Evolutionary conservation across 306 rosid genomes (phyloP).

Genomic region (Vigna radiata): DNA sequence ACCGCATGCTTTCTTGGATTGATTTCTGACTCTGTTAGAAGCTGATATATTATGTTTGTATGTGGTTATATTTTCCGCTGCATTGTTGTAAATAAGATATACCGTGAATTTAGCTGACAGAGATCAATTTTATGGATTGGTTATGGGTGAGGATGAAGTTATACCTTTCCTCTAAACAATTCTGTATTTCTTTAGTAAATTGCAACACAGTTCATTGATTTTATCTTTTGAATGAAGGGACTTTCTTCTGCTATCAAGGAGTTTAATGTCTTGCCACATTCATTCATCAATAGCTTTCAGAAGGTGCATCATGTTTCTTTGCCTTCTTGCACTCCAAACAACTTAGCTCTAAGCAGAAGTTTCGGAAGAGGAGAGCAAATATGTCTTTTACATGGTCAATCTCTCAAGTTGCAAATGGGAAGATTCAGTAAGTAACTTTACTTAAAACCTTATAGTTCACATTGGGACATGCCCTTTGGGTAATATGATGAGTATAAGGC

Average conservation of each 20-base stretch:
- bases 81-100: not conserved
- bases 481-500: not conserved
- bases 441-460: conserved; percentile 30
- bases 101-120: not conserved
- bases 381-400: conserved; percentile 41
- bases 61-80: not conserved
- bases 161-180: not conserved
- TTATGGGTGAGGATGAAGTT: conserved; percentile 22
- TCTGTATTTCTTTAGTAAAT: not conserved
- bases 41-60: not conserved
- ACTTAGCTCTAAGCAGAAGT: conserved; percentile 41
- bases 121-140: not conserved
- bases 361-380: conserved; percentile 41
- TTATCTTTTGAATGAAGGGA: conserved; percentile 52
- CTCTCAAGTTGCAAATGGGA: conserved; percentile 46
- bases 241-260: conserved; percentile 51
- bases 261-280: conserved; percentile 45
- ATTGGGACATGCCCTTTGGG: not conserved
- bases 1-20: not conserved
- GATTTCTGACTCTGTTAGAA: conserved; percentile 27
- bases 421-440: conserved; percentile 58
- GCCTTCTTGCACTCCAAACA: conserved; percentile 41
- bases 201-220: conserved; percentile 33
- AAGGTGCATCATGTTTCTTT: conserved; percentile 44
- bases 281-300: conserved; percentile 48